Evolutionary conservation across 2,329 filamentous ascomycete species (phyloP).

Genomic region (Colletotrichum sp.): DNA sequence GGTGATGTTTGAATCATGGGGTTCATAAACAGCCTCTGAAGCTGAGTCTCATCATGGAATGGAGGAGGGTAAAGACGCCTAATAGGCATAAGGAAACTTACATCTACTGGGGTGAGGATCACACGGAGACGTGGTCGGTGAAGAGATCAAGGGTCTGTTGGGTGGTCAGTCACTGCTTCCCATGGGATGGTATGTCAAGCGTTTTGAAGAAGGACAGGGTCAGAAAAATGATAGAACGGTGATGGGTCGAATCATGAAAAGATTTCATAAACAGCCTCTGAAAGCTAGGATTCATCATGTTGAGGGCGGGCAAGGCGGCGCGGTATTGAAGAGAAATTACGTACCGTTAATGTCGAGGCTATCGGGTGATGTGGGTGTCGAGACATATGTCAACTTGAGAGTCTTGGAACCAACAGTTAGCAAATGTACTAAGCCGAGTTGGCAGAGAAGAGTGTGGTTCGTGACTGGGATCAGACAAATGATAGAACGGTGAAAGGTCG

Average conservation of each 20-base stretch:
- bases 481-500: conserved; percentile 38
- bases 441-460: not conserved
- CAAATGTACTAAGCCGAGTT: not conserved
- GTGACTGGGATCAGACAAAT: conserved; percentile 12
- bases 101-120: not conserved
- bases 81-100: not conserved
- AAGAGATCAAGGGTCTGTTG: not conserved
- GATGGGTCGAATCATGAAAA: conserved; percentile 41
- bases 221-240: conserved; percentile 34
- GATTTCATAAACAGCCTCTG: conserved; percentile 55
- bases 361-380: not conserved
- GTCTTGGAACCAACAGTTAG: not conserved
- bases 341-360: not conserved
- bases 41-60: conserved; percentile 38
- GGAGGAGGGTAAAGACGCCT: not conserved
- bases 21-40: conserved; percentile 56
- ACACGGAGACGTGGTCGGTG: not conserved
- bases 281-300: conserved; percentile 43
- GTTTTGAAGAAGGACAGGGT: not conserved
- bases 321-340: not conserved
- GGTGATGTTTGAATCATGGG: conserved; percentile 42
- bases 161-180: not conserved
- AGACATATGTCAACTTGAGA: not conserved
- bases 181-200: not conserved
- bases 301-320: not conserved